phyloP scores from a whole-genome alignment of 164 flowering plant genomes.

The Umbilicus rupestris region DNA sequence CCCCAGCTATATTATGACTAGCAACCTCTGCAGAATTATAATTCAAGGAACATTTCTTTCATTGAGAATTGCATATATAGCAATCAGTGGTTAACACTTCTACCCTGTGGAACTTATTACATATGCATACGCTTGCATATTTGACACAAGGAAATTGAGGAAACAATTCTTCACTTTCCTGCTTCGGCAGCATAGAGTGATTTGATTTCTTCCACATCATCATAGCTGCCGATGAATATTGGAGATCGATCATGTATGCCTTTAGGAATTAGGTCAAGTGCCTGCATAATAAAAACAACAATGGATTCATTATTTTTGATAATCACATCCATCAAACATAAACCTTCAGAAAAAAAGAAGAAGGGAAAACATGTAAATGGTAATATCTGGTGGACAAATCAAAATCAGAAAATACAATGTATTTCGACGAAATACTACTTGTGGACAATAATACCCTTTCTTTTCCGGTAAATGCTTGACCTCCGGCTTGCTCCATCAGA shows the following conservation, averaged over 20 bases:
- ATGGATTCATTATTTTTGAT: background rate
- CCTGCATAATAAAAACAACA: slow-evolving; percentile 31
- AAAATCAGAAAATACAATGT: background rate
- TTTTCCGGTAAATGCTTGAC: slow-evolving; percentile 83
- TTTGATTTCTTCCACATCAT: slow-evolving; percentile 10
- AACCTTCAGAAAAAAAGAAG: too few relatives aligned
- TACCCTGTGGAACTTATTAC: background rate
- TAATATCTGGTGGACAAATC: background rate
- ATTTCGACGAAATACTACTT: background rate
- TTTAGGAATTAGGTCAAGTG: slow-evolving; percentile 78
- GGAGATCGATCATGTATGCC: slow-evolving; percentile 34
- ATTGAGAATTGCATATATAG: too few relatives aligned
- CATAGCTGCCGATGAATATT: slow-evolving; percentile 9
- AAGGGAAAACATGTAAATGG: too few relatives aligned
- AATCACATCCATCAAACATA: background rate
- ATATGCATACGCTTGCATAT: background rate
- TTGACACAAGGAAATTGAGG: background rate
- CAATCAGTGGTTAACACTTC: too few relatives aligned
- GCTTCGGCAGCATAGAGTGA: slow-evolving; percentile 10
- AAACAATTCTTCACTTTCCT: background rate
- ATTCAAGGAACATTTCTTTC: too few relatives aligned
- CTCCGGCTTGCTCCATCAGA: slow-evolving; percentile 91
- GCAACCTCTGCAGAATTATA: too few relatives aligned
- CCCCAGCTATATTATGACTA: too few relatives aligned
- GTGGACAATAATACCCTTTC: slow-evolving; percentile 39